Conservation (phyloP, 2,329 filamentous ascomycete genomes). For the Ceratocystis eucalypticola region DNA sequence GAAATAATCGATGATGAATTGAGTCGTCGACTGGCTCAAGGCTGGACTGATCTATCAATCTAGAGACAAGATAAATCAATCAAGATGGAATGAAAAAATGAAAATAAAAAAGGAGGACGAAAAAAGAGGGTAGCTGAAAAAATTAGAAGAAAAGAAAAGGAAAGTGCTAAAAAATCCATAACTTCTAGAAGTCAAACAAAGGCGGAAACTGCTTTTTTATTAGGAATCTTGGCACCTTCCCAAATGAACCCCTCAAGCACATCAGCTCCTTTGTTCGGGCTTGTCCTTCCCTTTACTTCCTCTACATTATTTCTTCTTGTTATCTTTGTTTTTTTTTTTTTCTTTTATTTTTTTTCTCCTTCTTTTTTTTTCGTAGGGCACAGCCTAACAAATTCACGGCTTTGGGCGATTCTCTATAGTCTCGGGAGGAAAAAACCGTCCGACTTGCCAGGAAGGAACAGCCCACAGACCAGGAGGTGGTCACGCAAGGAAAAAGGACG, state of each 20-base stretch:
- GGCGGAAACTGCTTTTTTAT: background rate
- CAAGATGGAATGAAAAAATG: background rate
- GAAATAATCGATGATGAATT: background rate
- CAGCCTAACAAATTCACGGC: background rate
- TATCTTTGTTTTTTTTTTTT: background rate
- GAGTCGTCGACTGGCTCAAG: background rate
- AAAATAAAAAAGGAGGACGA: background rate
- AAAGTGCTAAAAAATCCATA: background rate
- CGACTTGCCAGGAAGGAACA: constrained; percentile 1
- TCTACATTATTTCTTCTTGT: background rate
- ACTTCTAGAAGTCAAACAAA: constrained; percentile 7
- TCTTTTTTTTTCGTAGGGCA: background rate
- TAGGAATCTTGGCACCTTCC: constrained; percentile 1
- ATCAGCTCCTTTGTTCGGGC: background rate
- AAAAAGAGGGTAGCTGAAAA: background rate
- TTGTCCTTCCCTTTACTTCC: background rate
- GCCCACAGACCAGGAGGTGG: background rate
- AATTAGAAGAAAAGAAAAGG: background rate
- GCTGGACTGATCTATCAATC: background rate
- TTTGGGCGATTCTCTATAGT: background rate
- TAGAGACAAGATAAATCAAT: background rate
- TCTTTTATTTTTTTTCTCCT: background rate
- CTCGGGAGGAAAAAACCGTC: background rate
- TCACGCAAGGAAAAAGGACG: background rate
- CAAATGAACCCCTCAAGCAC: background rate